These are phyloP conservation scores for Gaultheria prostrata DNA, from an alignment of 148 eudicot species.

Conservation along the genomic window DNA sequence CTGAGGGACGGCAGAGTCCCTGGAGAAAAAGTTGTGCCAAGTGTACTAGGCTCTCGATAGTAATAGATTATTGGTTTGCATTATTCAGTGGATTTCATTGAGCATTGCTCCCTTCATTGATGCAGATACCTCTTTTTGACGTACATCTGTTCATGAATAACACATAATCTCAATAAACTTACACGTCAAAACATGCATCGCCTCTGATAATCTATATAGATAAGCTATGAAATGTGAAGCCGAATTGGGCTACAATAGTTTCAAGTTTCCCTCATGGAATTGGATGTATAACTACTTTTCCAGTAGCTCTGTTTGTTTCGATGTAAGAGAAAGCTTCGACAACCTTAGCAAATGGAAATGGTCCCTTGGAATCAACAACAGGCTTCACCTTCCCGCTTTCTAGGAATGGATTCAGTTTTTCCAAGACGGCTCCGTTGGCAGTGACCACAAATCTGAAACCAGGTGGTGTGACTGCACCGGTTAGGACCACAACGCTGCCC, in stretches of 20 bases:
- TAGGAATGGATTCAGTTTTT: slow-evolving; percentile 73
- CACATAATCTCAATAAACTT: not conserved
- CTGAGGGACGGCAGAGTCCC: no score
- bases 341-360: slow-evolving; percentile 70
- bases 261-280: slow-evolving; percentile 38
- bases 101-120: not conserved
- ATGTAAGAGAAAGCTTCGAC: slow-evolving; percentile 78
- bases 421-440: slow-evolving; percentile 60
- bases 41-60: no score
- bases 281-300: slow-evolving; percentile 88
- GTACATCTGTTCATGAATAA: not conserved
- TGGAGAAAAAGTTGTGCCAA: no score
- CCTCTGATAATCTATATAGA: not conserved
- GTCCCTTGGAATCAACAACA: slow-evolving; percentile 75
- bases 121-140: not conserved
- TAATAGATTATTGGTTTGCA: not conserved
- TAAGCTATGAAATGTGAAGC: not conserved
- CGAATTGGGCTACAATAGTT: not conserved
- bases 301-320: slow-evolving; percentile 81
- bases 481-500: slow-evolving; percentile 75
- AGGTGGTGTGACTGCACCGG: slow-evolving; percentile 80
- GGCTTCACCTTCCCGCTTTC: slow-evolving; percentile 83
- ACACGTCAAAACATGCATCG: not conserved
- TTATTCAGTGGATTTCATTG: not conserved
- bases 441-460: slow-evolving; percentile 91